A percentile compares a stretch with the other conserved stretches of the same genome.
phyloP scores from a whole-genome alignment of 257 asterid genomes.

The Schizonepeta tenuifolia region DNA sequence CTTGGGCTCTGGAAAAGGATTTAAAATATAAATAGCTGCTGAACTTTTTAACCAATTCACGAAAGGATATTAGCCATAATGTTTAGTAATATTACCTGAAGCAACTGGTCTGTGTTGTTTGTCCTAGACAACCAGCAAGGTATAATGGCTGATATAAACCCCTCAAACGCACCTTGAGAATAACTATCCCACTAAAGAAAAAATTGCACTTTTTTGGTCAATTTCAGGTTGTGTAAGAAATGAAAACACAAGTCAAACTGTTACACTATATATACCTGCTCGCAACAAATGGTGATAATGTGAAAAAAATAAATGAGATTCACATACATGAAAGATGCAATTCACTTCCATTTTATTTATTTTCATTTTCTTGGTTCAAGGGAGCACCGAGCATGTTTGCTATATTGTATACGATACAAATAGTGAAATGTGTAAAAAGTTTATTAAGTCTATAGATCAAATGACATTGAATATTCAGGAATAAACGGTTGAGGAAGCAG shows the following conservation, averaged over 20 bases:
- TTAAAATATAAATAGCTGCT: conserved; percentile 3
- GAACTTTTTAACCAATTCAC: background rate
- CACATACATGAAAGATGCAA: too few species aligned
- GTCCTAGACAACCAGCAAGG: conserved; percentile 86
- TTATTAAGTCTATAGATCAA: background rate
- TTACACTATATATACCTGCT: too few species aligned
- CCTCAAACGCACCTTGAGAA: conserved; percentile 81
- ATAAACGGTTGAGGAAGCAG: background rate
- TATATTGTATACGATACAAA: too few species aligned
- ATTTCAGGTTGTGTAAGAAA: conserved; percentile 16
- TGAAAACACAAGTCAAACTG: too few species aligned
- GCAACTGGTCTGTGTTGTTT: conserved; percentile 57
- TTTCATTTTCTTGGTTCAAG: too few species aligned
- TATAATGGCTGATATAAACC: conserved; percentile 79
- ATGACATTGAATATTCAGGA: background rate
- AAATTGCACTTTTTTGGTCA: conserved; percentile 27
- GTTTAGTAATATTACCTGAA: conserved; percentile 63
- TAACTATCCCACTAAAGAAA: conserved; percentile 81
- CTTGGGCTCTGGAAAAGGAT: background rate
- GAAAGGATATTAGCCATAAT: conserved; percentile 12
- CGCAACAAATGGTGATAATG: too few species aligned
- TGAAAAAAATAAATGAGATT: too few species aligned
- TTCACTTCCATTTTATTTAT: too few species aligned
- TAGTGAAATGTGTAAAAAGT: background rate
- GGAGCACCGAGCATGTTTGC: too few species aligned